Percentiles rank a stretch among this genome's conserved stretches.
These are phyloP conservation scores for Vigna unguiculata DNA, from an alignment of 306 rosid genomes.

Conservation along the genomic window DNA sequence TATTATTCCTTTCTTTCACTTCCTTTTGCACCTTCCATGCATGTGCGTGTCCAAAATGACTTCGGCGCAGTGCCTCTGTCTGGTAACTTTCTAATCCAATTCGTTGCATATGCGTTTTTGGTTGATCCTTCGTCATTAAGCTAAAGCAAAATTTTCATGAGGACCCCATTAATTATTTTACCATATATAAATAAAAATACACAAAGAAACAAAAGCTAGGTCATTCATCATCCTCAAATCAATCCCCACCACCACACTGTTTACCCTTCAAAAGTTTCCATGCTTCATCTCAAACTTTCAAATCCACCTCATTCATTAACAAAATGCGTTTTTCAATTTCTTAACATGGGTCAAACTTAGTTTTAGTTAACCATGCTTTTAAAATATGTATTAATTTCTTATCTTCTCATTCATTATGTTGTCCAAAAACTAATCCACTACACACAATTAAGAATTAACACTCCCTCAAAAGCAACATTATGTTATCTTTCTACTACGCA, in stretches of 20 bases:
- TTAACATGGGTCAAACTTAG: background rate
- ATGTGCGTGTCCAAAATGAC: slow-evolving; percentile 55
- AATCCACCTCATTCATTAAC: slow-evolving; percentile 10
- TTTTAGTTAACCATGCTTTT: background rate
- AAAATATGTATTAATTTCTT: too few species aligned
- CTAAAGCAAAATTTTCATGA: slow-evolving; percentile 57
- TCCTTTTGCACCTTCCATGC: slow-evolving; percentile 41
- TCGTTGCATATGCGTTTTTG: slow-evolving; percentile 43
- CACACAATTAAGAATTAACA: too few species aligned
- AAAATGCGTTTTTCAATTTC: background rate
- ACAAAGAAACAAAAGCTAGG: background rate
- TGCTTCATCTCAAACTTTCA: slow-evolving; percentile 28
- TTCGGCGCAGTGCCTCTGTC: slow-evolving; percentile 28
- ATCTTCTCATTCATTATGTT: too few species aligned
- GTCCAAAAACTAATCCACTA: too few species aligned
- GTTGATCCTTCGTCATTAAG: slow-evolving; percentile 94
- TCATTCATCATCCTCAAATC: slow-evolving; percentile 17
- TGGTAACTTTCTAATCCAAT: slow-evolving; percentile 52
- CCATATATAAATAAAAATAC: background rate
- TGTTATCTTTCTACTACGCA: too few species aligned
- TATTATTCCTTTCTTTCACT: slow-evolving; percentile 32
- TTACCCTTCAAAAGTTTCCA: slow-evolving; percentile 36
- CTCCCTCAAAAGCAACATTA: too few species aligned
- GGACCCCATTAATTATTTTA: slow-evolving; percentile 45
- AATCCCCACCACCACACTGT: slow-evolving; percentile 46